A percentile compares a stretch with the other conserved stretches of the same genome.
These are phyloP conservation scores for Fusarium gaditjirri DNA, from an alignment of 2,329 filamentous ascomycete species.

Conservation along the genomic window DNA sequence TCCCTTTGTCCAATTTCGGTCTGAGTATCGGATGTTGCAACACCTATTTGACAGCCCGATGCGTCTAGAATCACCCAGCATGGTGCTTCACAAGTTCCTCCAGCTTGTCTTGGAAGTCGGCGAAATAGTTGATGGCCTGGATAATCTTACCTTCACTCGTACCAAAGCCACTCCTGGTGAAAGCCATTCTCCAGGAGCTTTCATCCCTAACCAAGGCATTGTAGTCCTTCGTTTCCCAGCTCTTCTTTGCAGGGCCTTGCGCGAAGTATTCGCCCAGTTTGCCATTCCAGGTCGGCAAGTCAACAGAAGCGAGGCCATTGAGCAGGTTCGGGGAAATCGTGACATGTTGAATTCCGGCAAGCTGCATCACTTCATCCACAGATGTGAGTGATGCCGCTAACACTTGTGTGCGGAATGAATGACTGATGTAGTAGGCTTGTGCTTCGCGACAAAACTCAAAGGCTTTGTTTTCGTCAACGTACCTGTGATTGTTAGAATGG, in stretches of 20 bases:
- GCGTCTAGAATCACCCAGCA: neutral
- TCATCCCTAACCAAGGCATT: conserved; percentile 51
- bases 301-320: conserved; percentile 54
- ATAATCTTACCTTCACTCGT: conserved; percentile 62
- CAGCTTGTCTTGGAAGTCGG: conserved; percentile 63
- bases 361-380: conserved; percentile 65
- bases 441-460: conserved; percentile 62
- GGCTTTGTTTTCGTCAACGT: conserved; percentile 59
- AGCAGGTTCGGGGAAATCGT: conserved; percentile 67
- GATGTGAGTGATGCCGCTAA: conserved; percentile 68
- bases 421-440: conserved; percentile 62
- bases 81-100: conserved; percentile 53
- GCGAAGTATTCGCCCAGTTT: conserved; percentile 47
- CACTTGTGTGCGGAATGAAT: conserved; percentile 59
- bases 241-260: conserved; percentile 44
- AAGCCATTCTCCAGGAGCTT: conserved; percentile 60
- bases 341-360: conserved; percentile 68
- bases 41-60: neutral
- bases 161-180: conserved; percentile 59
- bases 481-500: conserved; percentile 48
- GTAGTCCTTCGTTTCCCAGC: conserved; percentile 41
- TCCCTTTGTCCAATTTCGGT: conserved; percentile 6
- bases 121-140: conserved; percentile 68
- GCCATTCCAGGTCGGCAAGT: conserved; percentile 47
- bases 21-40: neutral